Base-by-base conservation (phyloP, 768 basidiomycete species). In the Clavulina sp. region DNA sequence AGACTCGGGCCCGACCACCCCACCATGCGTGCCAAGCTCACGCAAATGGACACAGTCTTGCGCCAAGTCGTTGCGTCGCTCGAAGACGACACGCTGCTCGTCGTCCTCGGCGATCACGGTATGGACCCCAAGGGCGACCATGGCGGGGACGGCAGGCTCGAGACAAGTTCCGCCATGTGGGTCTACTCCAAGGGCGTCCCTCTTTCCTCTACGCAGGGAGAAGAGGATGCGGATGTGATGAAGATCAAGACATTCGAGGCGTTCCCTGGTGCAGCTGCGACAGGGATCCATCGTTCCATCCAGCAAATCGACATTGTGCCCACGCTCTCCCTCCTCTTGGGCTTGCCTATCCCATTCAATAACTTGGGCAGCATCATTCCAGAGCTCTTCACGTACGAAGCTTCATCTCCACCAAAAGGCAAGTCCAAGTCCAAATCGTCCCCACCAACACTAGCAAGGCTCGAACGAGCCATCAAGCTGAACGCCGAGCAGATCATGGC, bases 71-170 rank as follows among this genome's bases (percentile, higher is more conserved):
- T 97, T 4, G 73, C 76, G 16, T 62, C 95, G 53, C 60, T 65
- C 47, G 82, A 95, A 50, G 70, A 84, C n/a, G 83, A 93, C 48
- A 97, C 95, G 0, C 69, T 99, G 0, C 72, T 99, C 4, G 77
- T 99, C 51, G 73, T 99, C 1, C 69, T 97, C 1, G 95, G 95
- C 1, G 93, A 99, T 62, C 95, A 97, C 60, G 95, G 95, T 0
- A 97, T 99, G 95, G 91, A 96, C 59, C 70, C 75, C 36, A 74
- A 82, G 21, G 95, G 95, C 1, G 92, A 99, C 59, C 93, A 97
- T 58, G 95, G 95, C 0, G 93, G 95, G 1, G 95, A 96, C 59
- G 80, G 81, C 0, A 68, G 70, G 3, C 73, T 82, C 28, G 93
- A 99, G 61, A 87, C 88, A 0, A 81, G 84, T 7, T 71, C 88